These are phyloP conservation scores for Ceratocystis colombiana DNA, from an alignment of 2,329 filamentous ascomycete genomes.

Conservation along the genomic window DNA sequence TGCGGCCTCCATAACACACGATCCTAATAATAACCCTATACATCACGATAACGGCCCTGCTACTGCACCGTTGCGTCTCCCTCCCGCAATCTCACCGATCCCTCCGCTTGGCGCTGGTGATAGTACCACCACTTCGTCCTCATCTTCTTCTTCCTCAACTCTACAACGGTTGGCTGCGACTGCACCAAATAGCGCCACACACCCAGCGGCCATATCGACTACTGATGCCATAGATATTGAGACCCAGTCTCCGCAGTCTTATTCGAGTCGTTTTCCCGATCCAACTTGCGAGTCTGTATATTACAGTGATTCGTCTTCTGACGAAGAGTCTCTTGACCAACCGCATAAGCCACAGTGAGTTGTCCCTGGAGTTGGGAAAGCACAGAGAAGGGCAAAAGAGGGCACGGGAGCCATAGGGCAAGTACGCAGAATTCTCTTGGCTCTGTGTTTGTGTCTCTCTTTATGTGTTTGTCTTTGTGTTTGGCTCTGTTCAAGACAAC, in stretches of 20 bases:
- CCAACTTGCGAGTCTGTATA: conserved; percentile 18
- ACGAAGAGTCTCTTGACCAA: conserved; percentile 20
- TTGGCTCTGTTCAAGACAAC: no score
- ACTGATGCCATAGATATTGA: conserved; percentile 4
- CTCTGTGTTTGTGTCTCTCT: no score
- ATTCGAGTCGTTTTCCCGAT: conserved; percentile 19
- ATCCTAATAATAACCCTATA: neutral
- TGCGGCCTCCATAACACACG: conserved; percentile 13
- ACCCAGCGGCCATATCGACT: neutral
- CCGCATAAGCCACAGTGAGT: conserved; percentile 16
- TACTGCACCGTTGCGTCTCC: conserved; percentile 20
- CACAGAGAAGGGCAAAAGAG: neutral
- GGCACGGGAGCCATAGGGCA: neutral
- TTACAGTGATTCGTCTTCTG: conserved; percentile 21
- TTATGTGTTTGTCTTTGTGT: no score
- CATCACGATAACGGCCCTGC: conserved; percentile 21
- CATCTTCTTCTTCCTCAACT: neutral
- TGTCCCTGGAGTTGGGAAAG: neutral
- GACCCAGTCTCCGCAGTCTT: conserved; percentile 17
- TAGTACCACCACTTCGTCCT: neutral
- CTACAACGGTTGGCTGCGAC: neutral
- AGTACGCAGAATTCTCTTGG: neutral
- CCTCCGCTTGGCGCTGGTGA: conserved; percentile 10
- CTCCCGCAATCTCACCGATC: neutral
- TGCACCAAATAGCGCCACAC: conserved; percentile 8